These are phyloP conservation scores for Scorias spongiosa DNA, from an alignment of 2,329 filamentous ascomycete genomes.

Conservation along the genomic window DNA sequence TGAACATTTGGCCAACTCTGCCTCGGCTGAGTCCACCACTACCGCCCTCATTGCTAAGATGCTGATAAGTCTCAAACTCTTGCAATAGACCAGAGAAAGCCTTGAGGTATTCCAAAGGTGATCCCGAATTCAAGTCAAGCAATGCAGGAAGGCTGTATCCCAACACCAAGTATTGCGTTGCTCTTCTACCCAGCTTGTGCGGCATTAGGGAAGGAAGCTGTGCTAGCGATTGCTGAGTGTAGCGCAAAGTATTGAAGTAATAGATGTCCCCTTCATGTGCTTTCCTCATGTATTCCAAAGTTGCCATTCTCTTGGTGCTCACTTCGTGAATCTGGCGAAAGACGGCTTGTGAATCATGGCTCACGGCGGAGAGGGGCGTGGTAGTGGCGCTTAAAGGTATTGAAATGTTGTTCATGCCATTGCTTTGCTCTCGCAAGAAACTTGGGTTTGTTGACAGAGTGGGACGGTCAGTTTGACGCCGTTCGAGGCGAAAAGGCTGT, in stretches of 20 bases:
- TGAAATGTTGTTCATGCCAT: conserved; percentile 9
- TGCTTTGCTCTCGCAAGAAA: conserved; percentile 11
- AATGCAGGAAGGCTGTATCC: conserved; percentile 83
- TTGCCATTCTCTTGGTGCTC: conserved; percentile 83
- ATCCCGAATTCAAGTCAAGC: conserved; percentile 70
- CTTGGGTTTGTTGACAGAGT: conserved; percentile 9
- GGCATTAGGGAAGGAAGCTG: conserved; percentile 76
- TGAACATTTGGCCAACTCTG: conserved; percentile 46
- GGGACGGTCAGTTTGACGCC: conserved; percentile 3
- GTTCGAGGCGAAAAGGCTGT: conserved; percentile 1
- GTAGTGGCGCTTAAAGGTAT: conserved; percentile 9
- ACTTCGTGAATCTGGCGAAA: conserved; percentile 66
- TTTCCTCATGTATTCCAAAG: conserved; percentile 81
- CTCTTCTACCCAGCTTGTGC: conserved; percentile 72
- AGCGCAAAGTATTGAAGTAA: conserved; percentile 96
- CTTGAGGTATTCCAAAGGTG: conserved; percentile 70
- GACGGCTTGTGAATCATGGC: conserved; percentile 39
- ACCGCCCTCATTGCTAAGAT: conserved; percentile 54
- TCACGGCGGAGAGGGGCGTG: conserved; percentile 13
- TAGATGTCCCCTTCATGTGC: conserved; percentile 88
- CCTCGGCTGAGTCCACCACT: conserved; percentile 59
- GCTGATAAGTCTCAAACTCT: conserved; percentile 90
- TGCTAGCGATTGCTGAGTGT: conserved; percentile 64
- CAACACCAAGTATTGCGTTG: conserved; percentile 84
- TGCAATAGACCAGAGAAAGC: conserved; percentile 69